A percentile compares a stretch with the other conserved stretches of the same genome.
These are phyloP conservation scores for Porphyra umbilicalis DNA, from an alignment of 31 red algal genomes.

Conservation along the genomic window DNA sequence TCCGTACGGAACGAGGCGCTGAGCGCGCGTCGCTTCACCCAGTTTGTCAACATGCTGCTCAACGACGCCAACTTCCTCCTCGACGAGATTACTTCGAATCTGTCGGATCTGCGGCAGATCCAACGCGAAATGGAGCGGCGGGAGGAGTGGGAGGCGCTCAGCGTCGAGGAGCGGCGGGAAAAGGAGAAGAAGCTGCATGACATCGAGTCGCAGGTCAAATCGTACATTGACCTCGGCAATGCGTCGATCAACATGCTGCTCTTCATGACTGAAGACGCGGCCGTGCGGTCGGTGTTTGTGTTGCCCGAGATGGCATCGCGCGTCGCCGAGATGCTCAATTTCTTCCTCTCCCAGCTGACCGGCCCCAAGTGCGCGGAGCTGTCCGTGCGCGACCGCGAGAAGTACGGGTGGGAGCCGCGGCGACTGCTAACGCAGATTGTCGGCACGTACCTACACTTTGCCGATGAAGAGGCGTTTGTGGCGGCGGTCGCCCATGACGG, in stretches of 20 bases:
- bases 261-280: conserved; percentile 70
- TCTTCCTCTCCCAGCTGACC: conserved; percentile 76
- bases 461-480: conserved; percentile 42
- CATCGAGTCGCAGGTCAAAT: conserved; percentile 63
- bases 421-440: conserved; percentile 67
- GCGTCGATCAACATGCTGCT: conserved; percentile 83
- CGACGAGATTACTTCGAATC: conserved; percentile 67
- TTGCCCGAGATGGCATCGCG: conserved; percentile 91
- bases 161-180: conserved; percentile 65
- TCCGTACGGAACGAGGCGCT: conserved; percentile 62
- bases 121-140: conserved; percentile 48
- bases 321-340: conserved; percentile 95
- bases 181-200: conserved; percentile 67
- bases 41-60: conserved; percentile 96
- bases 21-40: conserved; percentile 68
- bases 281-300: conserved; percentile 70
- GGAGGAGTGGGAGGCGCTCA: conserved; percentile 65
- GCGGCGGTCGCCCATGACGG: conserved; percentile 81
- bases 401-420: conserved; percentile 86
- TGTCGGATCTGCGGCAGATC: conserved; percentile 82
- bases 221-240: conserved; percentile 77
- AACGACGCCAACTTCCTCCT: conserved; percentile 98
- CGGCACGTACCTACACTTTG: conserved; percentile 76
- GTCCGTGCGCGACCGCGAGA: conserved; percentile 63
- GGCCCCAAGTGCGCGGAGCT: conserved; percentile 77